phyloP scores from a whole-genome alignment of 106 monocot species.

The Apostasia ramifera region DNA sequence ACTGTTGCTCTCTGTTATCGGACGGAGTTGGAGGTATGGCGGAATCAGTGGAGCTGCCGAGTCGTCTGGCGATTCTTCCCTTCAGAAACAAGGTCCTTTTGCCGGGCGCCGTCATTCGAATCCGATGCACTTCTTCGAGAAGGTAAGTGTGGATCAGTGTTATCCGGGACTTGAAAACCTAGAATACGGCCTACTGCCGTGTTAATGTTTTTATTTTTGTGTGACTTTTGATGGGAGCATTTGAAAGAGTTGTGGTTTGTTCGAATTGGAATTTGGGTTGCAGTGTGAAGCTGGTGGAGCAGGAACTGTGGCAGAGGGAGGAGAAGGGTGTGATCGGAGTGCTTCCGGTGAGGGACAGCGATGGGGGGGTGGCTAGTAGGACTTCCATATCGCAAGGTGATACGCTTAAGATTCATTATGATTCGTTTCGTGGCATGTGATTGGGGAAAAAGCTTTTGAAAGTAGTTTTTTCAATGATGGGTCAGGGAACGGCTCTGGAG shows the following conservation, averaged over 20 bases:
- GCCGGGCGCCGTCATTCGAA: constrained; percentile 93
- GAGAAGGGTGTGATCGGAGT: constrained; percentile 98
- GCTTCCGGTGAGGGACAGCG: constrained; percentile 80
- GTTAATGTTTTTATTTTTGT: background rate
- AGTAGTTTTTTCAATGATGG: constrained; percentile 25
- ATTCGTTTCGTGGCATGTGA: background rate
- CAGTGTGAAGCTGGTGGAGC: constrained; percentile 97
- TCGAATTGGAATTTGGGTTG: constrained; percentile 5
- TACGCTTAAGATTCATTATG: background rate
- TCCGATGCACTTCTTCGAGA: constrained; percentile 86
- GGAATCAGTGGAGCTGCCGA: constrained; percentile 81
- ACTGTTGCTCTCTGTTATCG: background rate
- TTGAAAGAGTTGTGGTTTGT: background rate
- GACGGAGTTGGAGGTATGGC: constrained; percentile 34
- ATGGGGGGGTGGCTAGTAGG: constrained; percentile 23
- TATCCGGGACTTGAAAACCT: background rate
- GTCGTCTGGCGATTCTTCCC: constrained; percentile 87
- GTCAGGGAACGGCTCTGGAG: constrained; percentile 47
- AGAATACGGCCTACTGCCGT: no score
- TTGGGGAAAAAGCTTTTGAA: background rate
- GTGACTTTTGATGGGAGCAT: background rate
- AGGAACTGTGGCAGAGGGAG: constrained; percentile 96
- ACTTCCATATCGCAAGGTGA: constrained; percentile 65
- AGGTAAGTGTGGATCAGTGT: constrained; percentile 35
- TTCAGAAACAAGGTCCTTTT: constrained; percentile 96